phyloP scores from a whole-genome alignment of 495 filamentous ascomycete species.

The Penicillium antarcticum region DNA sequence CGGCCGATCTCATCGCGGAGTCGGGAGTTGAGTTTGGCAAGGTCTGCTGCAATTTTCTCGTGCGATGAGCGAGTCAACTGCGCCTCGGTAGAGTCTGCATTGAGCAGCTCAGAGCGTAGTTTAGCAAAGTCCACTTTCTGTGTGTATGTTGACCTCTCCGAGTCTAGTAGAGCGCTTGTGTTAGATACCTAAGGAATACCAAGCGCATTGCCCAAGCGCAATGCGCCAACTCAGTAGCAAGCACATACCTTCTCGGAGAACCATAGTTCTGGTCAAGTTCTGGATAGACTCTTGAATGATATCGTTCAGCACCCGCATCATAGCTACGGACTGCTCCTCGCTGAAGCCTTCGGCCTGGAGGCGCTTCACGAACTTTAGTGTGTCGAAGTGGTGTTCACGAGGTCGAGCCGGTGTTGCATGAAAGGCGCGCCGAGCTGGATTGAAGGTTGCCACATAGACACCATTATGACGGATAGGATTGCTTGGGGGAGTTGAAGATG shows the following conservation, averaged over 20 bases:
- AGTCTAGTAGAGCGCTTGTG: conserved; percentile 32
- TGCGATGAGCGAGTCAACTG: conserved; percentile 85
- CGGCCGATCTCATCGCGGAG: conserved; percentile 91
- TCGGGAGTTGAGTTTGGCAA: conserved; percentile 84
- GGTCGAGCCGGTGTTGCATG: conserved; percentile 58
- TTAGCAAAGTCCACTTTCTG: conserved; percentile 99
- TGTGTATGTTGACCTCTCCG: conserved; percentile 77
- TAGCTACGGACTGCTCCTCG: conserved; percentile 88
- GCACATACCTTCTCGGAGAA: conserved; percentile 75
- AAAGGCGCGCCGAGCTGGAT: conserved; percentile 55
- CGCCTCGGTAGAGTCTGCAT: conserved; percentile 85
- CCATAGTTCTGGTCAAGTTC: conserved; percentile 97
- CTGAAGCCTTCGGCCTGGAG: conserved; percentile 90
- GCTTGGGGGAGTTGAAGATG: conserved; percentile 16
- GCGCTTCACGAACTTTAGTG: conserved; percentile 91
- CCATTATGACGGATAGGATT: conserved; percentile 44
- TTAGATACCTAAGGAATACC: neutral
- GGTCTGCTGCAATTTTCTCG: conserved; percentile 89
- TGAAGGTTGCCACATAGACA: conserved; percentile 44
- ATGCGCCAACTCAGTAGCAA: neutral
- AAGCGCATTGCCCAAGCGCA: neutral
- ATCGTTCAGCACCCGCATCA: conserved; percentile 97
- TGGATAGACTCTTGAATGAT: conserved; percentile 98
- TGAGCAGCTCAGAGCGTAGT: conserved; percentile 88
- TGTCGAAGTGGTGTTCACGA: conserved; percentile 96